Evolutionary conservation across 441 rosid genomes (phyloP).

Genomic region (Corymbia citriodora): DNA sequence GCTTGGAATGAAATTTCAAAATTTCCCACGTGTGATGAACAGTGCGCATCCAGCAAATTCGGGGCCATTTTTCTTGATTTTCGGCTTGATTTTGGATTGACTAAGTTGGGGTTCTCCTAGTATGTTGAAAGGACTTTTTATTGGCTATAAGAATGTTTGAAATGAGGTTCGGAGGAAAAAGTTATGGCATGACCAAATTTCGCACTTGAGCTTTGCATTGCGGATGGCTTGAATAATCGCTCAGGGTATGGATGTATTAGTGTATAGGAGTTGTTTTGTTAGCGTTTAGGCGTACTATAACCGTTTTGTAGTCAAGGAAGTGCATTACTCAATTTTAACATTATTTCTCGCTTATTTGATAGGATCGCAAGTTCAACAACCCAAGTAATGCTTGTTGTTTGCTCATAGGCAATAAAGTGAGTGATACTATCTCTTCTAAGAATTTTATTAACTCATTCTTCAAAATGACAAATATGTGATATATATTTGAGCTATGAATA

Average conservation of each 20-base stretch:
- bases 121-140: too few relatives aligned
- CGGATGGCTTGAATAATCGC: background rate
- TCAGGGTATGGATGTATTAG: background rate
- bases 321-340: fast-evolving
- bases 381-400: background rate
- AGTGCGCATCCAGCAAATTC: too few relatives aligned
- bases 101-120: too few relatives aligned
- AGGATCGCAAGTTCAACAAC: background rate
- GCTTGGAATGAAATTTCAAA: too few relatives aligned
- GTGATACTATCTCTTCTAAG: background rate
- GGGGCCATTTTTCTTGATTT: too few relatives aligned
- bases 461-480: background rate
- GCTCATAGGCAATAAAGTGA: background rate
- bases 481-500: too few relatives aligned
- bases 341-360: background rate
- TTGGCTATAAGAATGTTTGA: too few relatives aligned
- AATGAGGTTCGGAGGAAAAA: too few relatives aligned
- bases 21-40: too few relatives aligned
- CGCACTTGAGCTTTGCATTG: background rate
- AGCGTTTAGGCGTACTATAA: too few relatives aligned
- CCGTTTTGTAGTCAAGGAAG: background rate
- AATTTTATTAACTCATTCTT: background rate
- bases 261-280: fast-evolving
- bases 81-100: too few relatives aligned
- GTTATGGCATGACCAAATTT: too few relatives aligned